phyloP scores from a whole-genome alignment of 2,329 filamentous ascomycete species.

The Rhytidhysteron rufulum region DNA sequence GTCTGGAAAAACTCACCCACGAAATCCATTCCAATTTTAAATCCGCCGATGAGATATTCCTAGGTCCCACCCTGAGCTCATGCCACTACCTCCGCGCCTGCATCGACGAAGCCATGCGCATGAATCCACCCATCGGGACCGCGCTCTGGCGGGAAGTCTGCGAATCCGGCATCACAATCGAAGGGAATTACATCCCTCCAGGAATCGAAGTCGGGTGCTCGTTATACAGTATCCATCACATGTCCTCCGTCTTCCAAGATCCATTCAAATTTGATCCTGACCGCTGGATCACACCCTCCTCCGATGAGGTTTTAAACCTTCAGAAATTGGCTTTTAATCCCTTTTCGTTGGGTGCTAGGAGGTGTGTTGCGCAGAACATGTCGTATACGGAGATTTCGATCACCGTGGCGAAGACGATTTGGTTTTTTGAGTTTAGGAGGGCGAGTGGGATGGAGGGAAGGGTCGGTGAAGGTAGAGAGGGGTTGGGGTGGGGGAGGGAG shows the following conservation, averaged over 20 bases:
- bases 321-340: constrained; percentile 5
- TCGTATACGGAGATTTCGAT: constrained; percentile 34
- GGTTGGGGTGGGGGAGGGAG: too few species aligned
- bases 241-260: constrained; percentile 8
- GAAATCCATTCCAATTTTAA: constrained; percentile 19
- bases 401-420: constrained; percentile 34
- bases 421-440: too few species aligned
- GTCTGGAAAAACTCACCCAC: constrained; percentile 15
- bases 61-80: constrained; percentile 13
- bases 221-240: constrained; percentile 12
- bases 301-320: constrained; percentile 2
- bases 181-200: constrained; percentile 8
- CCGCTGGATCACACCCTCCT: constrained; percentile 9
- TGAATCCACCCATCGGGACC: constrained; percentile 20
- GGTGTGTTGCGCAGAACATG: constrained; percentile 12
- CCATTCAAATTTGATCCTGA: constrained; percentile 11
- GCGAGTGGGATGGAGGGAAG: too few species aligned
- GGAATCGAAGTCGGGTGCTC: constrained; percentile 10
- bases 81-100: constrained; percentile 27
- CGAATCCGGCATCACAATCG: constrained; percentile 10
- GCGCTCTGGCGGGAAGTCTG: constrained; percentile 21
- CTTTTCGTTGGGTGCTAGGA: constrained; percentile 3
- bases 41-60: constrained; percentile 17
- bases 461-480: too few species aligned
- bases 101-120: constrained; percentile 31